phyloP scores from a whole-genome alignment of 1,284 basidiomycete species.

The Moesziomyces aphidis region DNA sequence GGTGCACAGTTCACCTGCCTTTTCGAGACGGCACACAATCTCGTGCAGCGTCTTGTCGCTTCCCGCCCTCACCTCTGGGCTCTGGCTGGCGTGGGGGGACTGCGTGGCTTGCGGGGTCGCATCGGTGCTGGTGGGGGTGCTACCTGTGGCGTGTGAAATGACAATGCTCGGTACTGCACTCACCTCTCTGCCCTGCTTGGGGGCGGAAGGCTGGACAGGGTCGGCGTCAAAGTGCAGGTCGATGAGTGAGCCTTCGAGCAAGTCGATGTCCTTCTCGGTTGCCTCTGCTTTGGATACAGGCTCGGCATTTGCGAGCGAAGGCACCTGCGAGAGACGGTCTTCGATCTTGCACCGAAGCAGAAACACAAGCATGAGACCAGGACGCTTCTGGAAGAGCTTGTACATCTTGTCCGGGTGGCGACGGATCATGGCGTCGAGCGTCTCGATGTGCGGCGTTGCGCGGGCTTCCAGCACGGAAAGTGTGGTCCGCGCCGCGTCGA shows the following conservation, averaged over 20 bases:
- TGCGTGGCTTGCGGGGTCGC: neutral
- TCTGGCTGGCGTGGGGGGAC: neutral
- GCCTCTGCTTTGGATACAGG: neutral
- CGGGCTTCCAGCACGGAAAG: constrained; percentile 26
- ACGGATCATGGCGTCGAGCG: constrained; percentile 22
- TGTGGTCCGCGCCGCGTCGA: constrained; percentile 17
- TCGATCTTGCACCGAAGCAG: constrained; percentile 27
- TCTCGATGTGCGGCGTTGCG: constrained; percentile 21
- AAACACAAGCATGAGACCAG: constrained; percentile 28
- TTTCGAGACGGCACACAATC: constrained; percentile 10
- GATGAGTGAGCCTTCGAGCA: constrained; percentile 27
- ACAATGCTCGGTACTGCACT: constrained; percentile 15
- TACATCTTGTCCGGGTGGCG: constrained; percentile 31
- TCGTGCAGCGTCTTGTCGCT: constrained; percentile 2
- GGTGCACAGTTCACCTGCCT: constrained; percentile 20
- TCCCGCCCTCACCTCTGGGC: neutral
- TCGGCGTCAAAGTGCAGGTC: constrained; percentile 20
- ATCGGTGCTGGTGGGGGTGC: neutral
- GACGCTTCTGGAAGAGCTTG: constrained; percentile 11
- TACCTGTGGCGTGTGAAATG: constrained; percentile 19
- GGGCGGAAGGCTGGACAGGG: neutral
- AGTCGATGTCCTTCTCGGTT: neutral
- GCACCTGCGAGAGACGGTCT: constrained; percentile 14
- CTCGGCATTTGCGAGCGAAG: constrained; percentile 1
- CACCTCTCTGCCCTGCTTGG: neutral